phyloP scores from a whole-genome alignment of 2,329 filamentous ascomycete species.

The Pseudogymnoascus sp. region DNA sequence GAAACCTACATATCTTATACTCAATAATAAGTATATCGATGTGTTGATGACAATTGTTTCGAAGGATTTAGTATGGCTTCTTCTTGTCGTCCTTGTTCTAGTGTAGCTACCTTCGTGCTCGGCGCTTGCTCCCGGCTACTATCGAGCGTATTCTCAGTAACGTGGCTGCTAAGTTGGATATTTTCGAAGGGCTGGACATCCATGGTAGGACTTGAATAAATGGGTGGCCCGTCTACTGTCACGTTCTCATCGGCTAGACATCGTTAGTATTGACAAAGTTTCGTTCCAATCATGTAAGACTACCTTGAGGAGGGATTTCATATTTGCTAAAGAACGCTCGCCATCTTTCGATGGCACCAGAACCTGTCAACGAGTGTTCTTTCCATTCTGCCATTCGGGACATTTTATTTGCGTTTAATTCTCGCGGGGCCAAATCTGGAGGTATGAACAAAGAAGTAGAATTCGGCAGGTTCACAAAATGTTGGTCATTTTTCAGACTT shows the following conservation, averaged over 20 bases:
- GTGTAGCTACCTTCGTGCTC: not conserved
- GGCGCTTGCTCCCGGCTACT: not conserved
- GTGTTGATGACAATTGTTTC: not conserved
- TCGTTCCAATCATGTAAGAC: not conserved
- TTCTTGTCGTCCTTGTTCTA: not conserved
- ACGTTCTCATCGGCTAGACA: not conserved
- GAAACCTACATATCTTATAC: not conserved
- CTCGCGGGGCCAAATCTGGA: not conserved
- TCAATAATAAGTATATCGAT: conserved; percentile 2
- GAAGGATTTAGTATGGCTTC: not conserved
- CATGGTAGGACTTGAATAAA: not conserved
- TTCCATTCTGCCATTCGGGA: not conserved
- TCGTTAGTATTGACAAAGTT: not conserved
- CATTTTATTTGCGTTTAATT: not conserved
- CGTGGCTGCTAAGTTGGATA: not conserved
- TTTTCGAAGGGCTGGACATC: not conserved
- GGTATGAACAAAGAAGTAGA: not conserved
- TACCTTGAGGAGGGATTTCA: not conserved
- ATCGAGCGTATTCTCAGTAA: not conserved
- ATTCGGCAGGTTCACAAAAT: not conserved
- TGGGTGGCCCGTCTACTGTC: not conserved
- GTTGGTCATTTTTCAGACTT: not conserved
- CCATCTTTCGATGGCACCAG: not conserved
- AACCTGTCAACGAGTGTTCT: conserved; percentile 13
- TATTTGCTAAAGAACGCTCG: not conserved